Conservation (phyloP, 2,329 filamentous ascomycete species). For the Phialocephala sp. region DNA sequence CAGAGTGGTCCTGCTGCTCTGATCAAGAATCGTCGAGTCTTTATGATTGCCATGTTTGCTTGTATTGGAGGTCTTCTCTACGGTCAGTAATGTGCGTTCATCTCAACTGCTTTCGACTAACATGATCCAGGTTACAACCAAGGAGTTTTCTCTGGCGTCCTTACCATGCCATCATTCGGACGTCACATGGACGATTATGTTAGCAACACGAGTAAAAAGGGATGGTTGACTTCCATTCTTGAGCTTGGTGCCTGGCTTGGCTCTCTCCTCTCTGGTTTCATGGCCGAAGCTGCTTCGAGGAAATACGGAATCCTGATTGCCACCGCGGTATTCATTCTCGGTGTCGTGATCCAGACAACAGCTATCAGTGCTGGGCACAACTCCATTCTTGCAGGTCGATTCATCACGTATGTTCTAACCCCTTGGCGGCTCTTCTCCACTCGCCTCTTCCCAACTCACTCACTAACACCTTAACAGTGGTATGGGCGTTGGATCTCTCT, state of each 20-base stretch:
- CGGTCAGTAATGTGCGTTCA: conserved; percentile 28
- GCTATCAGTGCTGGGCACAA: conserved; percentile 61
- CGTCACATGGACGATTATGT: conserved; percentile 60
- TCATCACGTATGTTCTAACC: conserved; percentile 60
- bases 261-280: conserved; percentile 69
- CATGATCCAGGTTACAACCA: conserved; percentile 68
- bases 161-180: conserved; percentile 61
- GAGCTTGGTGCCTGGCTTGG: conserved; percentile 82
- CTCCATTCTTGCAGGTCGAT: conserved; percentile 72
- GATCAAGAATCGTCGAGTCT: conserved; percentile 65
- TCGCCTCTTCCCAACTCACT: too few species aligned
- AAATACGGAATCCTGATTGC: conserved; percentile 74
- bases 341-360: conserved; percentile 71
- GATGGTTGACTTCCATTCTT: conserved; percentile 70
- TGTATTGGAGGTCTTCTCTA: conserved; percentile 65
- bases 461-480: conserved; percentile 46
- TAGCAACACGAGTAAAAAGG: conserved; percentile 59
- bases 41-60: conserved; percentile 65
- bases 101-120: conserved; percentile 55
- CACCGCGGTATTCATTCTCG: conserved; percentile 69
- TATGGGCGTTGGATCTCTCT: conserved; percentile 72
- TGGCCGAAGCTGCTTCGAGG: conserved; percentile 72
- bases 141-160: conserved; percentile 76
- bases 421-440: not conserved
- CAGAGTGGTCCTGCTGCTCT: conserved; percentile 57